Evolutionary conservation across 352 stramenopile genomes (phyloP), one percentile per base, ranked within the genome.

Genomic region (Phytophthora meadii): DNA sequence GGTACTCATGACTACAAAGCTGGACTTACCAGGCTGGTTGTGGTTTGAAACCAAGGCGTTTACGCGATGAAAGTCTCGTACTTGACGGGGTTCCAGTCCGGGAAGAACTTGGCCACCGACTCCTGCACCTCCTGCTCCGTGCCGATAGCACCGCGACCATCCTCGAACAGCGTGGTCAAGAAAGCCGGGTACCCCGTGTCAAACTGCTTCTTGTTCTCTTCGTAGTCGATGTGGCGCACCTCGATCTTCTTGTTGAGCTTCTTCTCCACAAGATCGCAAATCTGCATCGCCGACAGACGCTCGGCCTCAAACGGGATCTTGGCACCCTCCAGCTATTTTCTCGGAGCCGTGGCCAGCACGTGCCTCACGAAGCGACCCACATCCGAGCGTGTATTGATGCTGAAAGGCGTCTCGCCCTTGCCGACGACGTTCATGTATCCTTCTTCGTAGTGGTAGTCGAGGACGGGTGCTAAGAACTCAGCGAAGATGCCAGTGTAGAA

Each of bases 221-320:
- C 63, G 42, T 60, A 69, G 40, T 59, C 44, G 3, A 64, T n/a
- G 17, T 47, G 27, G 0, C 40, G 52, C 32, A 72, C 7, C 34
- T 72, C 48, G n/a, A 72, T 62, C 53, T 65, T 72, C 52, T 61
- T 76, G 45, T 41, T 45, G 19, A 72, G 10, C 52, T 72, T 76
- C 51, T 72, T 68, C 52, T 72, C 61, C 2, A 39, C 32, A n/a
- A 65, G 41, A 5, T 24, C 62, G 11, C 40, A 25, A n/a, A 68
- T 65, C 40, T 76, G 54, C 25, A 61, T 45, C 2, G 62, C 32
- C 0, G 61, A 61, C 52, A 64, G 28, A 28, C 56, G 61, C 22
- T 65, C 45, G 2, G 55, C 54, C 48, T 72, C 61, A 22, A 76
- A n/a, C 0, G 51, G 47, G 27, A 76, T 49, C 1, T 24, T 37